Evolutionary conservation across 1,139 yeast species (phyloP), one percentile per base, ranked within the genome.

Genomic region (Yamadazyma dendronema): DNA sequence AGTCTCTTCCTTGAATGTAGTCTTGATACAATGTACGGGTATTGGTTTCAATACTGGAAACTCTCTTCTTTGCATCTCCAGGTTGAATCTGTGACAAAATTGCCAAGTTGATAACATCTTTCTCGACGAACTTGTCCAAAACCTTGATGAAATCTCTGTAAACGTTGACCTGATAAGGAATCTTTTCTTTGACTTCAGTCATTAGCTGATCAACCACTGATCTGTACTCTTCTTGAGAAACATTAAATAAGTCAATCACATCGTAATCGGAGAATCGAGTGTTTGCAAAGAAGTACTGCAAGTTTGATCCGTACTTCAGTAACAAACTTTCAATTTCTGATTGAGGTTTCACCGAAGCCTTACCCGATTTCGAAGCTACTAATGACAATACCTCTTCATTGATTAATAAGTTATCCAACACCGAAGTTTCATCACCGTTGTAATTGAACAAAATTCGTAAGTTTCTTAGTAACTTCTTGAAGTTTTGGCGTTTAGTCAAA

Each of bases 331-430:
- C 35, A 8, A 41, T 19, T 5, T 38, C 40, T 5, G 37, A 21
- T 16, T 35, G 36, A n/a, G 11, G 26, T 8, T 21, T 21, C 23
- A 11, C 9, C 9, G 17, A 16, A 4, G 21, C n/a, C 9, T 13
- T 16, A 5, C 14, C 9, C 3, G 27, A 13, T 14, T 33, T 33
- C 23, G 32, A 34, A 3, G 41, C 37, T 67, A 49, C 61, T 54
- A 33, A 56, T 14, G 47, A 39, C 41, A 66, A 66, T 1, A 48
- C 62, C 28, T 57, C 58, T 8, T 53, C 49, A 45, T 56, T 67
- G 13, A 59, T 39, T 21, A 69, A 46, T 1, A 67, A 58, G 37
- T 58, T 61, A 40, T 70, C 76, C 44, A 70, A 59, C 1, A 65
- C 54, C 28, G 57, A 65, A 0, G 73, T 56, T 21, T 54, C 48